These are phyloP conservation scores for Geotrichum fermentans DNA, from an alignment of 1,139 yeast species.

Conservation along the genomic window DNA sequence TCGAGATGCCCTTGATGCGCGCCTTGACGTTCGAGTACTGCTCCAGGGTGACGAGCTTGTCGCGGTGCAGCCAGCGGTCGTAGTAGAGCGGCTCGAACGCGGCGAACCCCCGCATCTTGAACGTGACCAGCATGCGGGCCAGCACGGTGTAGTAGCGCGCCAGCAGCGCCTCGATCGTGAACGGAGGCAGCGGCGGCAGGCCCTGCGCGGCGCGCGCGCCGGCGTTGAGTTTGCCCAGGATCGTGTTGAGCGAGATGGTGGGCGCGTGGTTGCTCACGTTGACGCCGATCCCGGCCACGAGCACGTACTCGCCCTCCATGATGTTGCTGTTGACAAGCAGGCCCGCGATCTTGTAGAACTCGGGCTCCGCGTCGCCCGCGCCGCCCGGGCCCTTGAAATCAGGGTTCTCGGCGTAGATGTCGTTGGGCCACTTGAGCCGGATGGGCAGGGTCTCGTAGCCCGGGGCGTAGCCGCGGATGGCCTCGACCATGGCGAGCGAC, in stretches of 20 bases:
- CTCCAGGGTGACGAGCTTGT: slow-evolving; percentile 53
- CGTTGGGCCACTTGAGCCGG: slow-evolving; percentile 95
- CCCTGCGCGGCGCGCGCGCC: slow-evolving; percentile 43
- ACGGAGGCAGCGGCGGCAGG: slow-evolving; percentile 34
- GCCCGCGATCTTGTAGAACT: slow-evolving; percentile 75
- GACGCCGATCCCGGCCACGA: slow-evolving; percentile 78
- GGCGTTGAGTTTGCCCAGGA: slow-evolving; percentile 53
- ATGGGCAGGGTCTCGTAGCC: slow-evolving; percentile 63
- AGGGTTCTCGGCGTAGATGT: slow-evolving; percentile 73
- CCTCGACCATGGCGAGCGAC: slow-evolving; percentile 77
- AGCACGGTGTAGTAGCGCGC: slow-evolving; percentile 68
- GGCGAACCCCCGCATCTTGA: slow-evolving; percentile 58
- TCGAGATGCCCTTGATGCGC: slow-evolving; percentile 70
- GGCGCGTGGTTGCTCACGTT: slow-evolving; percentile 86
- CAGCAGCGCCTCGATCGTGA: slow-evolving; percentile 54
- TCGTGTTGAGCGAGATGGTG: slow-evolving; percentile 76
- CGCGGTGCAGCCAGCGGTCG: slow-evolving; percentile 76
- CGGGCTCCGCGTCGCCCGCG: not conserved
- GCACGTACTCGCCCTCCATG: slow-evolving; percentile 50
- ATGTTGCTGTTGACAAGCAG: slow-evolving; percentile 76
- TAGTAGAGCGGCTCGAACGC: slow-evolving; percentile 73
- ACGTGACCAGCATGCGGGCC: slow-evolving; percentile 55
- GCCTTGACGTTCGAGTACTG: slow-evolving; percentile 53
- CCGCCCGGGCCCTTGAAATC: slow-evolving; percentile 20
- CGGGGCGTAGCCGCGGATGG: slow-evolving; percentile 59